These are phyloP conservation scores for Penicillium thymicola DNA, from an alignment of 2,329 filamentous ascomycete genomes.

Conservation along the genomic window DNA sequence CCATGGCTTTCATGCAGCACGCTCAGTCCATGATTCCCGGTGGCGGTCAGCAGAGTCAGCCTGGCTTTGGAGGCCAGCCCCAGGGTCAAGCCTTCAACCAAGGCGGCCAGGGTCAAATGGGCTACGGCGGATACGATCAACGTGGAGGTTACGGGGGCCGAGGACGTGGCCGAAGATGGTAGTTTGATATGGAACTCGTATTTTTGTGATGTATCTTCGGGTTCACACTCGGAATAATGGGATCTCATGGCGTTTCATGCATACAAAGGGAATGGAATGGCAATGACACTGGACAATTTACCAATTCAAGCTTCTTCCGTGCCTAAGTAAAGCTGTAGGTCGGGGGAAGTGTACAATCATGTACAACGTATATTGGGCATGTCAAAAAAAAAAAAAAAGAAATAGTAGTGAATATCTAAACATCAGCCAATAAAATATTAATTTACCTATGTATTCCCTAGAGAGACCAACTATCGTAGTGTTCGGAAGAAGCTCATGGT, in stretches of 20 bases:
- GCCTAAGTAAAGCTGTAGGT: conserved; percentile 8
- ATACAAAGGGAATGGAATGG: conserved; percentile 7
- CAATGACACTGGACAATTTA: conserved; percentile 1
- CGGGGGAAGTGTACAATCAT: neutral
- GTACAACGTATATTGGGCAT: neutral
- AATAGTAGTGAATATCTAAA: neutral
- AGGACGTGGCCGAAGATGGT: conserved; percentile 42
- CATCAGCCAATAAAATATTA: neutral
- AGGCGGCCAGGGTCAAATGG: conserved; percentile 42
- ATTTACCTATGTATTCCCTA: neutral
- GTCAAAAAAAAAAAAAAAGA: neutral
- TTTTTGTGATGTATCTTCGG: conserved; percentile 9
- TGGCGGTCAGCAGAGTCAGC: conserved; percentile 35
- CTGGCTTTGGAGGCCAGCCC: conserved; percentile 34
- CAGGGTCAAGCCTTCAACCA: conserved; percentile 36
- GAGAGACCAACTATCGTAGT: neutral
- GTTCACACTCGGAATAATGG: conserved; percentile 3
- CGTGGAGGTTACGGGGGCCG: conserved; percentile 40
- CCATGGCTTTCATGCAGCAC: conserved; percentile 53
- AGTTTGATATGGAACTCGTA: conserved; percentile 11
- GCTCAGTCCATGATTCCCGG: conserved; percentile 51
- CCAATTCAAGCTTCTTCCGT: neutral
- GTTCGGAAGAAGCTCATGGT: conserved; percentile 29
- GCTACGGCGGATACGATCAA: conserved; percentile 42
- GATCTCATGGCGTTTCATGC: conserved; percentile 21